Evolutionary conservation across 78 protist genomes (phyloP).

Genomic region (Anaeramoeba flamelloides): DNA sequence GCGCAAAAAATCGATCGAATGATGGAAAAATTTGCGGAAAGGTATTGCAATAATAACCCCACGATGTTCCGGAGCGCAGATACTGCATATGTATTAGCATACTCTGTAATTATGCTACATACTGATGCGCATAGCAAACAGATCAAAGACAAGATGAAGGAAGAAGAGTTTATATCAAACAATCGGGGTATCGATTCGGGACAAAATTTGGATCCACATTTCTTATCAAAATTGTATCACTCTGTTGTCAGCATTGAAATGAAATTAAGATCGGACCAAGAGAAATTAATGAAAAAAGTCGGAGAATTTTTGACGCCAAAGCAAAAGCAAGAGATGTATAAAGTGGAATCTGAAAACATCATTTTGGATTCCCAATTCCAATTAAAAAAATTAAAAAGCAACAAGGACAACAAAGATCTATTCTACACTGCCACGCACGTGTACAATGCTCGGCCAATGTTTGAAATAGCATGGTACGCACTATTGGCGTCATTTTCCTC

Average conservation of each 20-base stretch:
- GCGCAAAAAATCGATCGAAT: conserved; percentile 63
- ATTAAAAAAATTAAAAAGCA: too few species aligned
- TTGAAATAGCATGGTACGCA: conserved; percentile 36
- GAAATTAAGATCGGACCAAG: too few species aligned
- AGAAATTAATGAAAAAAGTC: too few species aligned
- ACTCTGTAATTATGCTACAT: conserved; percentile 24
- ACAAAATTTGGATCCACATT: too few species aligned
- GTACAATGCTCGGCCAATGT: conserved; percentile 11
- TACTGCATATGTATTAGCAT: conserved; percentile 18
- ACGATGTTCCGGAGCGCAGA: conserved; percentile 7
- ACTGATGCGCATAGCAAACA: conserved; percentile 14
- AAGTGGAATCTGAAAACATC: too few species aligned
- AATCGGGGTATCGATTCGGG: conserved; percentile 2
- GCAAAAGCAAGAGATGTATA: too few species aligned
- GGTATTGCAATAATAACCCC: conserved; percentile 24
- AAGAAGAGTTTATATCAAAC: conserved; percentile 9
- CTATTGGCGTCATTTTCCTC: conserved; percentile 42
- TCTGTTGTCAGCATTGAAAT: too few species aligned
- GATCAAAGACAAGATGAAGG: conserved; percentile 7
- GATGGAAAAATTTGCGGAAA: neutral
- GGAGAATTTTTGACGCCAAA: too few species aligned
- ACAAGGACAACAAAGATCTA: too few species aligned
- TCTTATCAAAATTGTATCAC: too few species aligned
- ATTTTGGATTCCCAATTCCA: too few species aligned
- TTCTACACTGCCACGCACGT: neutral